Base-by-base conservation (phyloP, 495 filamentous ascomycete genomes). In the Penicillium atrosanguineum region DNA sequence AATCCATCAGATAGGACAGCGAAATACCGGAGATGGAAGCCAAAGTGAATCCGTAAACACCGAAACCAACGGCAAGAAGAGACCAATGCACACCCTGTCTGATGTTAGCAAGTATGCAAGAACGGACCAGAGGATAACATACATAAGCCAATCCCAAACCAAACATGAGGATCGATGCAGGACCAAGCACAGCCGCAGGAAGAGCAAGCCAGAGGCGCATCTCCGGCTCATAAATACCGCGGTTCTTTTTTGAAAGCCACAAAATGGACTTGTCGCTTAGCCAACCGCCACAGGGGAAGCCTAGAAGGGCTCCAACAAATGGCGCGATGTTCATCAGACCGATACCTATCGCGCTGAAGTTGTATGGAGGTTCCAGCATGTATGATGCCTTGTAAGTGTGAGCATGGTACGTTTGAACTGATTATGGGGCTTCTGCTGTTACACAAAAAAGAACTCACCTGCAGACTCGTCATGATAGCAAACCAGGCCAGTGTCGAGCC, bases 141-240 rank as follows among this genome's bases (percentile, higher is more conserved):
- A 62, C 64, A 42, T 70, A 55, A 25, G 56, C 61, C 36, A 71
- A 46, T 0, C 63, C 67, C 21, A 75, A 26, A 0, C 73, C 73
- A 54, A 68, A 75, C 44, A 73, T 58, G 15, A 75, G 57, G 5
- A 69, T 55, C 14, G 67, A 68, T 4, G 49, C 56, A 1, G 65
- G 62, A 3, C 59, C 54, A 2, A 67, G 25, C 1, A 66, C 42
- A 1, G 65, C 65, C 26, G 59, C 42, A 16, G 68, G 63, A 18
- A 71, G 44, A 20, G 60, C 57, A 19, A 68, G 49, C 62, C 60
- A 69, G 11, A 75, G 65, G 38, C 72, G 68, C 59, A 71, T 69
- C 51, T 77, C 75, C 0, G 72, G 62, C 52, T 79, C 74, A 31
- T 69, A 68, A 28, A 77, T 63, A 46, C 72, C 74, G 7, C 62